Evolutionary conservation across 805 yeast genomes (phyloP).

Genomic region (Candida maesae): DNA sequence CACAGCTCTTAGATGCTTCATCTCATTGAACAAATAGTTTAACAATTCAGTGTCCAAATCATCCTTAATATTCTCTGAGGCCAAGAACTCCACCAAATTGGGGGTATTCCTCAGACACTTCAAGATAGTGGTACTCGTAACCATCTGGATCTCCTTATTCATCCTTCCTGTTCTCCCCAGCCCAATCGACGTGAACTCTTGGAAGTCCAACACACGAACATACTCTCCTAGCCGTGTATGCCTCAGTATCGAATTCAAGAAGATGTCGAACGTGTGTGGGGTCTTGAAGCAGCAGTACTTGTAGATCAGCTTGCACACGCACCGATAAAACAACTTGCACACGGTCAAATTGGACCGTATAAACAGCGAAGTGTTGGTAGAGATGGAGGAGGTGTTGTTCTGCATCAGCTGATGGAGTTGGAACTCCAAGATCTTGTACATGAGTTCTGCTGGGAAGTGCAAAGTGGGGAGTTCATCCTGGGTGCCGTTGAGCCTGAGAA

Average conservation of each 20-base stretch:
- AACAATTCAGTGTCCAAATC: slow-evolving; percentile 66
- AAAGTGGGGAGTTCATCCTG: slow-evolving; percentile 1
- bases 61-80: slow-evolving; percentile 80
- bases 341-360: slow-evolving; percentile 51
- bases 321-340: slow-evolving; percentile 52
- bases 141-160: slow-evolving; percentile 91
- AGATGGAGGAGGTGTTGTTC: slow-evolving; percentile 47
- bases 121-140: slow-evolving; percentile 67
- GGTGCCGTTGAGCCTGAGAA: slow-evolving; percentile 1
- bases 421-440: slow-evolving; percentile 50
- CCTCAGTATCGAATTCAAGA: slow-evolving; percentile 51
- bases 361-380: slow-evolving; percentile 48
- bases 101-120: slow-evolving; percentile 61
- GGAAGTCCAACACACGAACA: slow-evolving; percentile 78
- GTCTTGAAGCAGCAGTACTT: slow-evolving; percentile 71
- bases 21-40: slow-evolving; percentile 47
- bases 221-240: slow-evolving; percentile 49
- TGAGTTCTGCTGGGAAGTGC: slow-evolving; percentile 50
- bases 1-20: slow-evolving; percentile 57
- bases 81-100: slow-evolving; percentile 72
- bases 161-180: slow-evolving; percentile 84
- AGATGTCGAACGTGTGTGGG: slow-evolving; percentile 74
- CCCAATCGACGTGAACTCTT: slow-evolving; percentile 85
- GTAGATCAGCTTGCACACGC: slow-evolving; percentile 56
- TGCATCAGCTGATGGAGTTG: slow-evolving; percentile 47